Percentiles rank a stretch among this genome's conserved stretches.
phyloP scores from a whole-genome alignment of 352 stramenopile species.

The Phytophthora tentaculata region DNA sequence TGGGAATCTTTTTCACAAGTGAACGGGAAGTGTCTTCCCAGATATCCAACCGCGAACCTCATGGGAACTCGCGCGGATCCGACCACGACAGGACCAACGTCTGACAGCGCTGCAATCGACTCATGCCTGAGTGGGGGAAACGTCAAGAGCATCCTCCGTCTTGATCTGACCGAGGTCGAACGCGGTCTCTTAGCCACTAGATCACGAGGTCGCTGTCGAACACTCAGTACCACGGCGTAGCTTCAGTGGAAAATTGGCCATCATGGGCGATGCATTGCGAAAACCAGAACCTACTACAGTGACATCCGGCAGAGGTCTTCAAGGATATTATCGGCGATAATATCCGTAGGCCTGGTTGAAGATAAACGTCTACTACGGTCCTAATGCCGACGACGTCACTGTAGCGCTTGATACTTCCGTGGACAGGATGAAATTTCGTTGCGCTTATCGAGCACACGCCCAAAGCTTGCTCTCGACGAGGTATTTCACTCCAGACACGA shows the following conservation, averaged over 20 bases:
- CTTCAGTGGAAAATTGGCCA: background rate
- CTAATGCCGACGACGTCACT: background rate
- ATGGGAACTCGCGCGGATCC: background rate
- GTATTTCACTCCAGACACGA: background rate
- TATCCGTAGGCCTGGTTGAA: background rate
- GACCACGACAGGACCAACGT: background rate
- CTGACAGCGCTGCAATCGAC: constrained; percentile 9
- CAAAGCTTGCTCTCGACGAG: background rate
- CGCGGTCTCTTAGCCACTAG: constrained; percentile 1
- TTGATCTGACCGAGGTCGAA: constrained; percentile 7
- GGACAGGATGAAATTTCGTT: too few species aligned
- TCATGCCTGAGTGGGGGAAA: constrained; percentile 4
- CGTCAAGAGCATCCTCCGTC: constrained; percentile 16
- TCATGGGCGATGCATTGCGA: background rate
- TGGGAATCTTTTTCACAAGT: constrained; percentile 24
- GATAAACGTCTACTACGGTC: too few species aligned
- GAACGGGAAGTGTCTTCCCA: constrained; percentile 1
- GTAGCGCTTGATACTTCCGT: background rate
- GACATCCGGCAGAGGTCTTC: too few species aligned
- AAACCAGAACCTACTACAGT: constrained; percentile 15
- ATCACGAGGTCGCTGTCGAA: background rate
- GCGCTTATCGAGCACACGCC: background rate
- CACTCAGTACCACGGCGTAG: constrained; percentile 15
- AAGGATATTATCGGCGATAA: too few species aligned
- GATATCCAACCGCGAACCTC: background rate